phyloP scores from a whole-genome alignment of 1,284 basidiomycete species.

The Sporisorium reilianum region DNA sequence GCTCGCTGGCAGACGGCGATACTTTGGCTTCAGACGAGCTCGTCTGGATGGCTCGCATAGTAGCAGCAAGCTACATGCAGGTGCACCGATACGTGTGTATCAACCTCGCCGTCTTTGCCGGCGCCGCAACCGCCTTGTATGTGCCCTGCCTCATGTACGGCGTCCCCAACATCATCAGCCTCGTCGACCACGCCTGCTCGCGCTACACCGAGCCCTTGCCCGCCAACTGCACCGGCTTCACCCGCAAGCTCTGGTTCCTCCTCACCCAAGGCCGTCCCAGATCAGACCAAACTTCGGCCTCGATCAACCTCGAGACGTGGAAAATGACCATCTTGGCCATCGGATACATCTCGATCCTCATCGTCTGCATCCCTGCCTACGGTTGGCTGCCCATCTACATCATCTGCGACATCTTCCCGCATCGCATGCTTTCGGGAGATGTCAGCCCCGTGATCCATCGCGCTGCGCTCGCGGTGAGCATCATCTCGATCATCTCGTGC shows the following conservation, averaged over 20 bases:
- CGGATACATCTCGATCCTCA: conserved; percentile 6
- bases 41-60: conserved; percentile 14
- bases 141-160: conserved; percentile 9
- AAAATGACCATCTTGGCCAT: conserved; percentile 31
- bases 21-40: conserved; percentile 20
- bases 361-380: conserved; percentile 11
- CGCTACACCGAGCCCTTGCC: conserved; percentile 6
- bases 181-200: conserved; percentile 14
- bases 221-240: conserved; percentile 1
- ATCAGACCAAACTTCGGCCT: not conserved
- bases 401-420: not conserved
- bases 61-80: conserved; percentile 12
- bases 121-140: not conserved
- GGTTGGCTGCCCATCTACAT: conserved; percentile 21
- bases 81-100: conserved; percentile 10
- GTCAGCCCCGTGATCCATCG: not conserved
- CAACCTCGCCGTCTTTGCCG: conserved; percentile 16
- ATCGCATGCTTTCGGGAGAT: conserved; percentile 5
- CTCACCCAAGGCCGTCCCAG: conserved; percentile 15
- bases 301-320: conserved; percentile 18
- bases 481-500: conserved; percentile 17
- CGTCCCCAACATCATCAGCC: conserved; percentile 17
- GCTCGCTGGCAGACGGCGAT: not conserved
- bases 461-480: not conserved
- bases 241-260: conserved; percentile 13